These are phyloP conservation scores for Hyphopichia homilentoma DNA, from an alignment of 805 yeast species.

Conservation along the genomic window DNA sequence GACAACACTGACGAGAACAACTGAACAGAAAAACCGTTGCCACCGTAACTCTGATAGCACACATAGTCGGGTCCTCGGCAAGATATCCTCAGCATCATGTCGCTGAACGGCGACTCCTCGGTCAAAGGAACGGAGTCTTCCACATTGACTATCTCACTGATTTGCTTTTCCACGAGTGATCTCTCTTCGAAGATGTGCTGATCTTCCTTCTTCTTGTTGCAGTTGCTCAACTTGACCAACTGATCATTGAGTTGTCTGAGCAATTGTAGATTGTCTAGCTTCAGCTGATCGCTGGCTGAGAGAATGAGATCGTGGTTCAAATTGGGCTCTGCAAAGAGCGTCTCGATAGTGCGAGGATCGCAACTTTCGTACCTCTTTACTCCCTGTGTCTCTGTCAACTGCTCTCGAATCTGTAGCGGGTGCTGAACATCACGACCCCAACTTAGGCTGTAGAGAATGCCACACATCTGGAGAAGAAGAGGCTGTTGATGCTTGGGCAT, in stretches of 20 bases:
- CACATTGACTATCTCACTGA: conserved; percentile 5
- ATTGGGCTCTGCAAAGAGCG: conserved; percentile 1
- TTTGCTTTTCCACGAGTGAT: conserved; percentile 6
- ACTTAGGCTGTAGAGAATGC: too few relatives aligned
- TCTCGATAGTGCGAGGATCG: background rate
- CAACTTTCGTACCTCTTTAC: too few relatives aligned
- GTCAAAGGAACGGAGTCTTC: conserved; percentile 1
- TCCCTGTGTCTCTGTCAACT: too few relatives aligned
- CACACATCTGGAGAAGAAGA: too few relatives aligned
- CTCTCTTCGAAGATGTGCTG: conserved; percentile 6
- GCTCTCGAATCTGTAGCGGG: too few relatives aligned
- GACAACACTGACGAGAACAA: conserved; percentile 73
- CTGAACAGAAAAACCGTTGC: conserved; percentile 19
- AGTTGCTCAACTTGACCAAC: conserved; percentile 23
- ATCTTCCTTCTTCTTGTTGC: conserved; percentile 15
- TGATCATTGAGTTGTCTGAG: conserved; percentile 24
- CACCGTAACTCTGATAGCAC: conserved; percentile 10
- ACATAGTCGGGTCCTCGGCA: conserved; percentile 65
- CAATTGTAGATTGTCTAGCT: conserved; percentile 22
- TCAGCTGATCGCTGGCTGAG: conserved; percentile 17
- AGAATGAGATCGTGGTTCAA: conserved; percentile 5
- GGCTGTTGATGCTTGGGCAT: too few relatives aligned
- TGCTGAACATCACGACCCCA: too few relatives aligned
- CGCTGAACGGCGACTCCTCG: conserved; percentile 19
- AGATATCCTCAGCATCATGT: conserved; percentile 42